Evolutionary conservation across 192 early-diverging fungal species (phyloP).

Genomic region (Cetraspora pellucida): DNA sequence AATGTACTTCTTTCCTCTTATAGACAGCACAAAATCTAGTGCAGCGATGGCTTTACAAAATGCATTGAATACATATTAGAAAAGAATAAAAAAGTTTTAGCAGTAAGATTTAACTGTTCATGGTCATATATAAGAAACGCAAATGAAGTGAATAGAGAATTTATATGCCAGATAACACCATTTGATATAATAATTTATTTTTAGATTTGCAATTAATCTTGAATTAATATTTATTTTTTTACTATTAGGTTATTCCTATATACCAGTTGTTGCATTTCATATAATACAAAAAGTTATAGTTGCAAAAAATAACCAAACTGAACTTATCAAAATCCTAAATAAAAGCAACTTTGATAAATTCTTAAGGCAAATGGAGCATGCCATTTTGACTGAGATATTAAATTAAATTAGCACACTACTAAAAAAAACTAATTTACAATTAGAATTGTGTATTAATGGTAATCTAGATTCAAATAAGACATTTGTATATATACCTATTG

Average conservation of each 20-base stretch:
- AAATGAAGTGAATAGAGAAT: background rate
- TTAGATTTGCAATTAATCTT: background rate
- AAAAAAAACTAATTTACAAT: background rate
- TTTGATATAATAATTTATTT: background rate
- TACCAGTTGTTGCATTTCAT: background rate
- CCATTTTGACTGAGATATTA: background rate
- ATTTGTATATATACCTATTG: background rate
- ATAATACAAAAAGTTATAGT: background rate
- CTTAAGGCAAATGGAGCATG: background rate
- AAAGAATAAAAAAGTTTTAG: constrained; percentile 2
- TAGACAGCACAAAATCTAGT: background rate
- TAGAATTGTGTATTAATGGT: background rate
- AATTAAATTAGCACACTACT: background rate
- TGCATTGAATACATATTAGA: background rate
- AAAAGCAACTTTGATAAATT: background rate
- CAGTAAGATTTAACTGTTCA: background rate
- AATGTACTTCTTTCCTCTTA: background rate
- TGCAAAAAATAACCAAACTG: background rate
- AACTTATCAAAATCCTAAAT: background rate
- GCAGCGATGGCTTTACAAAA: background rate
- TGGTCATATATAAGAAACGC: background rate
- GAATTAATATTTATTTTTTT: background rate
- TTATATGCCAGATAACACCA: background rate
- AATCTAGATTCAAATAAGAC: background rate
- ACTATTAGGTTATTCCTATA: background rate